phyloP scores from a whole-genome alignment of 345 rosid species.

The Lenwebbia sp. region DNA sequence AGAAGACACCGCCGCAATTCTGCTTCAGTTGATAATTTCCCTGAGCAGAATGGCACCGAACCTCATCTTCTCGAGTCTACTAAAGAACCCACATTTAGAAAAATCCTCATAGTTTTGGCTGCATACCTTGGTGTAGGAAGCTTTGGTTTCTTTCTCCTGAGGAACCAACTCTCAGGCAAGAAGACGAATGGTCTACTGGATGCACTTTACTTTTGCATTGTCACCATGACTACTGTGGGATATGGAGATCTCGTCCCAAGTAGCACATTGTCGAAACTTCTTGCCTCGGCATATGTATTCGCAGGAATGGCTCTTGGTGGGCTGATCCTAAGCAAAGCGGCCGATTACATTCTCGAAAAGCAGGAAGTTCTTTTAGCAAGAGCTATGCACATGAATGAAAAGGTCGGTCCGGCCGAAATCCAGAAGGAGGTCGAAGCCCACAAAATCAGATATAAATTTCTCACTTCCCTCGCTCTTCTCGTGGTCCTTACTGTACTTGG shows the following conservation, averaged over 20 bases:
- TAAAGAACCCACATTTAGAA: constrained; percentile 11
- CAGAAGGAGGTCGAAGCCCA: constrained; percentile 23
- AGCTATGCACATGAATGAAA: constrained; percentile 24
- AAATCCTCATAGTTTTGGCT: constrained; percentile 7
- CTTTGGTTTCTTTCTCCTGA: constrained; percentile 26
- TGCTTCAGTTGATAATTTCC: background rate
- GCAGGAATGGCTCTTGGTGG: constrained; percentile 43
- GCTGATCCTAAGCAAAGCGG: constrained; percentile 36
- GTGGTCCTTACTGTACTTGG: constrained; percentile 21
- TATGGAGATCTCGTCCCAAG: constrained; percentile 51
- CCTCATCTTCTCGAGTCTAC: background rate
- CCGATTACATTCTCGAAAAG: constrained; percentile 37
- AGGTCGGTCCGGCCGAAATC: constrained; percentile 13
- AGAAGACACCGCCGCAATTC: constrained; percentile 6
- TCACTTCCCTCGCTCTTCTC: constrained; percentile 10
- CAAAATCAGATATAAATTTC: constrained; percentile 20
- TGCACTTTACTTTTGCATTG: constrained; percentile 40
- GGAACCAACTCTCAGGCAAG: constrained; percentile 32
- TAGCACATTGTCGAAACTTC: constrained; percentile 20
- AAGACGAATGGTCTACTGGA: constrained; percentile 42
- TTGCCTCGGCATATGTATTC: constrained; percentile 32
- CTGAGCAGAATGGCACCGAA: constrained; percentile 1
- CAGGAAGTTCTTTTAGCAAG: constrained; percentile 28
- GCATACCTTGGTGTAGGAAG: constrained; percentile 32
- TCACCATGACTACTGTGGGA: constrained; percentile 51